phyloP scores from a whole-genome alignment of 2,329 filamentous ascomycete genomes.

The Beauveria medogensis region DNA sequence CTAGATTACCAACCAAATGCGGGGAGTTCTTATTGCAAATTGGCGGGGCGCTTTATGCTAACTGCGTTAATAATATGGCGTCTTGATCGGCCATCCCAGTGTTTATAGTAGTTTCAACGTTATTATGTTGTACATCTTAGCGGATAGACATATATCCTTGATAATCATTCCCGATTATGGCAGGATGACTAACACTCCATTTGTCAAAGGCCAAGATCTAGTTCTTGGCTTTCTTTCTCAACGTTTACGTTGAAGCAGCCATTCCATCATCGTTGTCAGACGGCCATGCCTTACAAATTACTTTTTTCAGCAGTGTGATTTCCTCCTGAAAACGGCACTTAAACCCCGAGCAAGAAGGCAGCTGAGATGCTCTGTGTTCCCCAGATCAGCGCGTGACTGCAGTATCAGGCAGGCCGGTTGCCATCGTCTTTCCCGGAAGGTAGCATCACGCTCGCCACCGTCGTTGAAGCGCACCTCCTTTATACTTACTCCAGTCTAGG shows the following conservation, averaged over 20 bases:
- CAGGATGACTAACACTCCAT: no score
- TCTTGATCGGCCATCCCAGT: neutral
- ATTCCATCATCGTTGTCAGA: neutral
- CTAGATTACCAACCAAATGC: slow-evolving; percentile 7
- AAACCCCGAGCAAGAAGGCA: neutral
- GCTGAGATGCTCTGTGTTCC: neutral
- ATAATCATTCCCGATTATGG: no score
- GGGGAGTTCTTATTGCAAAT: neutral
- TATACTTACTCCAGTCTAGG: neutral
- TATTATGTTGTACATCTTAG: no score
- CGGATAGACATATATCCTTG: no score
- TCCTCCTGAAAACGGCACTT: no score
- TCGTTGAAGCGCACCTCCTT: neutral
- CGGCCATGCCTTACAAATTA: no score
- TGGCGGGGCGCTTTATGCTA: neutral
- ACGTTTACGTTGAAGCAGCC: neutral
- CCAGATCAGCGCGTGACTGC: neutral
- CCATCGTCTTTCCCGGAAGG: neutral
- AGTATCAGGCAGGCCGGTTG: neutral
- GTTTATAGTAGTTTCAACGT: neutral
- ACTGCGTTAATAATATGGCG: neutral
- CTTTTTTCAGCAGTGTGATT: no score
- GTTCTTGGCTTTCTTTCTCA: neutral
- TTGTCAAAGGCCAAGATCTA: neutral
- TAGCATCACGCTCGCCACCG: neutral